These are phyloP conservation scores for Phaseolus lunatus DNA, from an alignment of 306 rosid genomes.

Conservation along the genomic window DNA sequence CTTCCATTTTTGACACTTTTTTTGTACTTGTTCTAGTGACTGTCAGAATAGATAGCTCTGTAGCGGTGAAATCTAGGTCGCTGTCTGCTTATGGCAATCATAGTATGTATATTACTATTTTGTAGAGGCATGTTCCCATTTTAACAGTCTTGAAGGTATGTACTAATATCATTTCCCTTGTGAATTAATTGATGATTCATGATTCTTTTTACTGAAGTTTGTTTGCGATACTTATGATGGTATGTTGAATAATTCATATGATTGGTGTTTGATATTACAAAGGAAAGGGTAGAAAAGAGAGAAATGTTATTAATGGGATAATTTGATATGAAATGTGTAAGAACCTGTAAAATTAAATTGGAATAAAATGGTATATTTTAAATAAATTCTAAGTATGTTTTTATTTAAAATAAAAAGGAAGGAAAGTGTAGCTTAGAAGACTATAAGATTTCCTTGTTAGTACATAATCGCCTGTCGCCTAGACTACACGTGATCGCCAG, in stretches of 20 bases:
- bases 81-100: slow-evolving; percentile 53
- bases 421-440: too few species aligned
- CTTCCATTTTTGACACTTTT: too few species aligned
- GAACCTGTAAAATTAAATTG: too few species aligned
- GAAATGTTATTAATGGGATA: background rate
- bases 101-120: background rate
- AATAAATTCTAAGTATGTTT: too few species aligned
- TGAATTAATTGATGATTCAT: background rate
- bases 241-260: background rate
- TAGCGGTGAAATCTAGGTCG: slow-evolving; percentile 41
- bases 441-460: too few species aligned
- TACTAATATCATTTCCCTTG: slow-evolving; percentile 23
- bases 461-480: too few species aligned
- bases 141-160: slow-evolving; percentile 64
- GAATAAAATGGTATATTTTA: too few species aligned
- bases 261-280: slow-evolving; percentile 1
- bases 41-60: background rate
- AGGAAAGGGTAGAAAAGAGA: background rate
- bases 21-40: slow-evolving; percentile 58
- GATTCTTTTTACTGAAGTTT: slow-evolving; percentile 53
- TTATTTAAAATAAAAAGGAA: too few species aligned
- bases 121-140: slow-evolving; percentile 35
- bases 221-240: slow-evolving; percentile 4
- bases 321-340: background rate
- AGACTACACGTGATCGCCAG: too few species aligned